Base-by-base conservation (phyloP, 306 rosid species). In the Prunus campanulata region DNA sequence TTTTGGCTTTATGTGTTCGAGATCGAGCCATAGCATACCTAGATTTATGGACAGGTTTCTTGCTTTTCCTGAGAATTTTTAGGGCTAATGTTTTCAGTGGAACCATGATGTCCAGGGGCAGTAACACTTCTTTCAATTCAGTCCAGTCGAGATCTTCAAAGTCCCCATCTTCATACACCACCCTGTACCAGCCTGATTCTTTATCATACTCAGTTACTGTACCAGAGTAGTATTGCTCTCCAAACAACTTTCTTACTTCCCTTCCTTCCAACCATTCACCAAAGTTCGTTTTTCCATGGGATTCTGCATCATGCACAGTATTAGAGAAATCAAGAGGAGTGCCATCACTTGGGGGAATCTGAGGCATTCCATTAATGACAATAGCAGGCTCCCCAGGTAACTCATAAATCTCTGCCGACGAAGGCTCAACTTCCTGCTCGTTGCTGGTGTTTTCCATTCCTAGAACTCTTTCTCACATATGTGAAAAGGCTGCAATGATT, bases 211-310 rank as follows among this genome's bases (percentile, higher is more conserved):
- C 86, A 0, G 82, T 81, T 48, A 94, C 91, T 18, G 42, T 48
- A 11, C 98, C 97, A 0, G 80, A 59, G 79, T 78, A 94, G 80
- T 89, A 87, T 15, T 78, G 80, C 56, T 84, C 90, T 73, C 80
- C 89, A 60, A 94, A 94, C 91, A 79, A 72, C 85, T 94, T 94
- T 8, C 3, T 83, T n/a, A 94, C 89, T 69, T 82, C 85, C 86
- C 98, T 87, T 57, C 98, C 98, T 79, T 84, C 90, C 52, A 92
- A 79, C 95, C 96, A 94, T 60, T 90, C 91, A 63, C 96, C 96
- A 71, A 90, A 89, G 70, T 77, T 77, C 12, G 76, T 79, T 69
- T 75, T 69, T 57, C 18, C 59, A 3, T 6, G 49, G 4, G 68
- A 57, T 56, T 83, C 87, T 16, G 29, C 79, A 27, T 68, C 77